Evolutionary conservation across 2,329 filamentous ascomycete species (phyloP).

Genomic region (Penicillium italicum): DNA sequence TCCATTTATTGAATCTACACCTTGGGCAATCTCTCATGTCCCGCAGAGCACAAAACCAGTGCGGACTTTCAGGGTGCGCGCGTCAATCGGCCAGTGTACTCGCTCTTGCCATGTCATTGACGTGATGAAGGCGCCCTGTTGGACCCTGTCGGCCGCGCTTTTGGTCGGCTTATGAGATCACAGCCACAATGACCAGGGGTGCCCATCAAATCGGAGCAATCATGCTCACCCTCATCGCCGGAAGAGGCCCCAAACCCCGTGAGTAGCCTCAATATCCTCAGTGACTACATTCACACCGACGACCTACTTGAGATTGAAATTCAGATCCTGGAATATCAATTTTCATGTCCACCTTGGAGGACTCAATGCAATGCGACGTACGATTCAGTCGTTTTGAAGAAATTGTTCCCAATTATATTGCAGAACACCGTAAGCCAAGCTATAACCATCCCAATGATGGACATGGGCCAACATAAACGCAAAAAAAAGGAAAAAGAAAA

Average conservation of each 20-base stretch:
- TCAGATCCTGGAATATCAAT: neutral
- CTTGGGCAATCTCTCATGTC: neutral
- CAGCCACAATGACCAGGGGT: neutral
- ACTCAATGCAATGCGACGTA: neutral
- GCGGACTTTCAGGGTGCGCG: neutral
- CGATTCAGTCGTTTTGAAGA: neutral
- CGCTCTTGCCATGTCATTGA: neutral
- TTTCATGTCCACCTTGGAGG: neutral
- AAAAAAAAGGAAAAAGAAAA: conserved; percentile 5
- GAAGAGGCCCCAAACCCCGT: neutral
- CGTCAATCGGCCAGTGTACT: neutral
- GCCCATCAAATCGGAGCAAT: neutral
- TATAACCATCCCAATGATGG: conserved; percentile 12
- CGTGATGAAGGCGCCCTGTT: neutral
- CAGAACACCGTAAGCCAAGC: conserved; percentile 6
- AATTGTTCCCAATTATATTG: conserved; percentile 11
- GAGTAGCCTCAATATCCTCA: neutral
- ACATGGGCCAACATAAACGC: conserved; percentile 10
- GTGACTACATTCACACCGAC: too few species aligned
- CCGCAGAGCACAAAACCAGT: neutral
- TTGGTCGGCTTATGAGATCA: neutral
- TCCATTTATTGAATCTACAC: neutral
- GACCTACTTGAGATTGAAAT: neutral
- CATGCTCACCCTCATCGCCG: neutral
- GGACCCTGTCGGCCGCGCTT: neutral